Evolutionary conservation across 345 rosid species (phyloP).

Genomic region (Dovyalis caffra): DNA sequence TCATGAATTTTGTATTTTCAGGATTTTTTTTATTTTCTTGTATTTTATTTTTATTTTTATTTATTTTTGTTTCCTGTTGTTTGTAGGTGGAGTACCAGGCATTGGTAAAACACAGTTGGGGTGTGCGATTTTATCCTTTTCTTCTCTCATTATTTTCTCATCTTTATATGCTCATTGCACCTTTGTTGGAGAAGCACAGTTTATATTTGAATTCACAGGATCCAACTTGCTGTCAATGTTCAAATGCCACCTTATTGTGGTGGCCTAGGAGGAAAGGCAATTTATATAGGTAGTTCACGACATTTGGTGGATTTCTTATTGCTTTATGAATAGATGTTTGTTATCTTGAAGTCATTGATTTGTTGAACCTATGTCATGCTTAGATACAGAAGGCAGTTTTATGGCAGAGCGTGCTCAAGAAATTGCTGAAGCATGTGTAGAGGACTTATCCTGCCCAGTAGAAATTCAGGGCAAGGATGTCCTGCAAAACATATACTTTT

Average conservation of each 20-base stretch:
- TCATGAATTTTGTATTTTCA: too few species aligned
- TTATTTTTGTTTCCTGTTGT: neutral
- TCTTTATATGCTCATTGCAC: neutral
- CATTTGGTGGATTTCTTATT: neutral
- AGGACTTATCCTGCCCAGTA: conserved; percentile 56
- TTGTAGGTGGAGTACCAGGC: conserved; percentile 54
- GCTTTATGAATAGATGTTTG: neutral
- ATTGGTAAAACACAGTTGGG: conserved; percentile 97
- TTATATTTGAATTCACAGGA: conserved; percentile 45
- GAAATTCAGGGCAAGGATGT: conserved; percentile 56
- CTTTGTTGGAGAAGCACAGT: conserved; percentile 11
- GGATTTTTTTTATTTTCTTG: neutral
- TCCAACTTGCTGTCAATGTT: conserved; percentile 91
- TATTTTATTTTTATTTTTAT: too few species aligned
- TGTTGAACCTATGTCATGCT: conserved; percentile 12
- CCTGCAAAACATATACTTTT: conserved; percentile 72
- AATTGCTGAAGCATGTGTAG: conserved; percentile 74
- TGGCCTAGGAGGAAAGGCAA: conserved; percentile 87
- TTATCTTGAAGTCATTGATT: conserved; percentile 1
- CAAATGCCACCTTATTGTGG: conserved; percentile 82
- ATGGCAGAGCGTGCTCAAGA: conserved; percentile 91
- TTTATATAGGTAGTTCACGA: conserved; percentile 64
- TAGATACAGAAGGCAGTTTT: conserved; percentile 97
- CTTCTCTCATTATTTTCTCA: conserved; percentile 4
- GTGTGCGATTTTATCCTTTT: conserved; percentile 38